Conservation (phyloP, 116 monocot genomes). For the Trichopus zeylanicus region DNA sequence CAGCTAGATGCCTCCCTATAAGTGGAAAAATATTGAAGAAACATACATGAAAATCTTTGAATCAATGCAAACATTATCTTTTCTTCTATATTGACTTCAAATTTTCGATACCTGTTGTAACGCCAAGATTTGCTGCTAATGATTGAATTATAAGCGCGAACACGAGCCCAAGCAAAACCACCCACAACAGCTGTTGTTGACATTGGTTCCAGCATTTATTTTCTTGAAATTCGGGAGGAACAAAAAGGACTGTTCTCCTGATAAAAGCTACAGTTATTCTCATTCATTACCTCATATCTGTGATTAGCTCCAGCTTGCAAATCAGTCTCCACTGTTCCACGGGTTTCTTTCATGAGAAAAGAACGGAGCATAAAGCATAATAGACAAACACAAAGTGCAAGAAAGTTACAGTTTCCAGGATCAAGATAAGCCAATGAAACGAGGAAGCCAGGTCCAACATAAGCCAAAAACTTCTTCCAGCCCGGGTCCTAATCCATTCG, state of each 20-base stretch:
- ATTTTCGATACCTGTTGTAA: conserved; percentile 53
- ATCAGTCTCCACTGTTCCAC: conserved; percentile 70
- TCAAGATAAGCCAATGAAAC: conserved; percentile 75
- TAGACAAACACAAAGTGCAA: no score
- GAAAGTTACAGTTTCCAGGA: conserved; percentile 53
- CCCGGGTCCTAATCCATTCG: conserved; percentile 1
- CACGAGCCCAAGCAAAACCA: conserved; percentile 40
- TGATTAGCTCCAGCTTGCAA: conserved; percentile 74
- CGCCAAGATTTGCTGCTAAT: conserved; percentile 71
- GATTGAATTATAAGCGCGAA: conserved; percentile 67
- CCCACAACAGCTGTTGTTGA: conserved; percentile 38
- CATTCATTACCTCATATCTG: conserved; percentile 44
- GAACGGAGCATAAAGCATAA: no score
- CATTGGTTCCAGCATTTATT: neutral
- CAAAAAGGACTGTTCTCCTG: no score
- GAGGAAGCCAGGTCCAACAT: conserved; percentile 72
- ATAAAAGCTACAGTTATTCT: no score
- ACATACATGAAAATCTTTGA: no score
- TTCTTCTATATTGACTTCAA: no score
- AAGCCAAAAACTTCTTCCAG: conserved; percentile 49
- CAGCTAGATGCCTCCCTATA: conserved; percentile 56
- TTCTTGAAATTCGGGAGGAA: neutral
- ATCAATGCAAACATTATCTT: no score
- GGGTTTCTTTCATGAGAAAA: no score
- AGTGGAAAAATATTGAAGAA: neutral